Evolutionary conservation across 192 early-diverging fungal species (phyloP).

Genomic region (Linnemannia exigua): DNA sequence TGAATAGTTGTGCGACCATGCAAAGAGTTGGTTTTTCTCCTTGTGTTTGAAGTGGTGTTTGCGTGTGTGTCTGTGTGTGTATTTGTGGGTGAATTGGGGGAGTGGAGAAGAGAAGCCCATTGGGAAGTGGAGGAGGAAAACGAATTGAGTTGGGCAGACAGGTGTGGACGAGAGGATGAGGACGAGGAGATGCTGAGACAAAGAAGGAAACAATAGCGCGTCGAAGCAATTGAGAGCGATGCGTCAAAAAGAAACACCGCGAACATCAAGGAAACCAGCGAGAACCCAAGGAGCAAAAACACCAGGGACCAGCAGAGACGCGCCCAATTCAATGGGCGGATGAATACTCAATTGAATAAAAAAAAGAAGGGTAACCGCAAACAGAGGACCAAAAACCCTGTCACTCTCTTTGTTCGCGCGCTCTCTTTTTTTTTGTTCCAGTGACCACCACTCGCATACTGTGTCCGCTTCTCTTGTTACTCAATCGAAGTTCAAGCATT

Average conservation of each 20-base stretch:
- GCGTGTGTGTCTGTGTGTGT: background rate
- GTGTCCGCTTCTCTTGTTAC: background rate
- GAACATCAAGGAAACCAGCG: background rate
- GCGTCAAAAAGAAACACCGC: background rate
- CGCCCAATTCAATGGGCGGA: background rate
- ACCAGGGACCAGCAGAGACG: background rate
- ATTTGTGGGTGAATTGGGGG: background rate
- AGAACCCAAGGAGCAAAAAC: no score
- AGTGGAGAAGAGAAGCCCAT: background rate
- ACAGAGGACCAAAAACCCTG: background rate
- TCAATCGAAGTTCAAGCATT: background rate
- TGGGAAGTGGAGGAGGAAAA: background rate
- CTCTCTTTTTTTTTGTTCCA: background rate
- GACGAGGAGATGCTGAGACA: background rate
- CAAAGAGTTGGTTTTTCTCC: background rate
- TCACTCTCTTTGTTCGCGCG: no score
- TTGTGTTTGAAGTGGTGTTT: background rate
- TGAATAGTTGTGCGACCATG: slow-evolving; percentile 26
- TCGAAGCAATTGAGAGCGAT: slow-evolving; percentile 6
- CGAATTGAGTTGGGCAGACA: background rate
- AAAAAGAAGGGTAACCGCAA: slow-evolving; percentile 15
- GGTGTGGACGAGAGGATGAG: background rate
- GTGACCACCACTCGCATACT: background rate
- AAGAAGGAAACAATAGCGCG: background rate
- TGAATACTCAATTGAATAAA: background rate